phyloP scores from a whole-genome alignment of 2,329 filamentous ascomycete genomes.

The Knufia fluminis region DNA sequence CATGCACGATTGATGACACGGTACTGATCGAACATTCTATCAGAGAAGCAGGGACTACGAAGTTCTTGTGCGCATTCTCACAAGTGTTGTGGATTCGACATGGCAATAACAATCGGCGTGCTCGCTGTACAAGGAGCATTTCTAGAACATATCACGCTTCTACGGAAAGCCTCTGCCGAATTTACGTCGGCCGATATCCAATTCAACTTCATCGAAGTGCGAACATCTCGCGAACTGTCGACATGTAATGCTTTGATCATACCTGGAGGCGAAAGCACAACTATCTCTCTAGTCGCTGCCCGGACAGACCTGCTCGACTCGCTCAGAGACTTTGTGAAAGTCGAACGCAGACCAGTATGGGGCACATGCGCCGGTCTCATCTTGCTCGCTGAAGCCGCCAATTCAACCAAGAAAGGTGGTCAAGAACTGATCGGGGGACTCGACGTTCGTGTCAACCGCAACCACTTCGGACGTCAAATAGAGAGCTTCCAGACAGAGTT shows the following conservation, averaged over 20 bases:
- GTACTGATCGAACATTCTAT: too few relatives aligned
- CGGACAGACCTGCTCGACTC: slow-evolving; percentile 75
- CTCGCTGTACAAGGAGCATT: slow-evolving; percentile 87
- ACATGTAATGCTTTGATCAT: slow-evolving; percentile 76
- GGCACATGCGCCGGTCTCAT: slow-evolving; percentile 95
- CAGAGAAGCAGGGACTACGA: too few relatives aligned
- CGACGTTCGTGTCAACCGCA: slow-evolving; percentile 81
- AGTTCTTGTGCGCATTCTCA: background rate
- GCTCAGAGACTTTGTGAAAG: slow-evolving; percentile 78
- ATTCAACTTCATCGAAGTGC: slow-evolving; percentile 62
- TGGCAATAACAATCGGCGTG: slow-evolving; percentile 48
- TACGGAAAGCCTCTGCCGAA: slow-evolving; percentile 56
- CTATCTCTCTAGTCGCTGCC: slow-evolving; percentile 79
- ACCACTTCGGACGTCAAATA: slow-evolving; percentile 88
- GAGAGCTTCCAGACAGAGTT: slow-evolving; percentile 79
- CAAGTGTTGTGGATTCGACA: background rate
- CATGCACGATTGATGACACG: too few relatives aligned
- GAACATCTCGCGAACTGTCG: slow-evolving; percentile 61
- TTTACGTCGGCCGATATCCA: slow-evolving; percentile 28
- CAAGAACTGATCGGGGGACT: slow-evolving; percentile 90
- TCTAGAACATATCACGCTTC: slow-evolving; percentile 70
- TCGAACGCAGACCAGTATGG: slow-evolving; percentile 75
- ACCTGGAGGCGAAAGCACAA: slow-evolving; percentile 89
- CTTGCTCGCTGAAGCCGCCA: slow-evolving; percentile 76
- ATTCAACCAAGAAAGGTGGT: slow-evolving; percentile 78